Percentiles rank a stretch among this genome's conserved stretches.
Evolutionary conservation across 2,329 filamentous ascomycete species (phyloP).

Genomic region (Pestalotiopsis sp.): DNA sequence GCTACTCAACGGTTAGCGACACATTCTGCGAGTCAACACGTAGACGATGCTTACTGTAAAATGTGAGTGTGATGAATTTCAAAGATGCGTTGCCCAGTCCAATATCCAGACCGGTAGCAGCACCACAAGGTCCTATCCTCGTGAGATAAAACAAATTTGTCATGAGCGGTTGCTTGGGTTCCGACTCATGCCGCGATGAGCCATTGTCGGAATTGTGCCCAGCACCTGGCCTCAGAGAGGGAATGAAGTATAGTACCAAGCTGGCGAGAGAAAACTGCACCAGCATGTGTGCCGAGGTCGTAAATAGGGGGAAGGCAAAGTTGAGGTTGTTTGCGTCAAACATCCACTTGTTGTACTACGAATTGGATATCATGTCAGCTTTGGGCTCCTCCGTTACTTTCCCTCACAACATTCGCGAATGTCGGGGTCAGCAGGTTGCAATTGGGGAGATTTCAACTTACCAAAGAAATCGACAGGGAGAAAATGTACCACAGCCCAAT

Average conservation of each 20-base stretch:
- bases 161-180: conserved; percentile 69
- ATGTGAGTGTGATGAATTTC: conserved; percentile 94
- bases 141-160: conserved; percentile 90
- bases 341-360: conserved; percentile 99
- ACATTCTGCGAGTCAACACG: neutral
- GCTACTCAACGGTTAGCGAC: conserved; percentile 45
- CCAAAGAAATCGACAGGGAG: conserved; percentile 88
- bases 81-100: conserved; percentile 94
- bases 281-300: conserved; percentile 92
- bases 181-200: conserved; percentile 52
- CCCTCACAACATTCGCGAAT: neutral
- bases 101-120: conserved; percentile 92
- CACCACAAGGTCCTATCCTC: conserved; percentile 87
- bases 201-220: conserved; percentile 49
- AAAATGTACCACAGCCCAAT: conserved; percentile 90
- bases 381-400: conserved; percentile 10
- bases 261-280: conserved; percentile 86
- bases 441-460: conserved; percentile 46
- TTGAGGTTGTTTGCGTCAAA: conserved; percentile 83
- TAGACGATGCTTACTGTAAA: conserved; percentile 70
- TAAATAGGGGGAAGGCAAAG: conserved; percentile 94
- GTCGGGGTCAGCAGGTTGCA: neutral
- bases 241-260: conserved; percentile 79
- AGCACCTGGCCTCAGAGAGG: conserved; percentile 73
- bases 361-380: conserved; percentile 25